Percentiles rank a stretch among this genome's conserved stretches.
Evolutionary conservation across 768 basidiomycete species (phyloP).

Genomic region (Lactarius deliciosus): DNA sequence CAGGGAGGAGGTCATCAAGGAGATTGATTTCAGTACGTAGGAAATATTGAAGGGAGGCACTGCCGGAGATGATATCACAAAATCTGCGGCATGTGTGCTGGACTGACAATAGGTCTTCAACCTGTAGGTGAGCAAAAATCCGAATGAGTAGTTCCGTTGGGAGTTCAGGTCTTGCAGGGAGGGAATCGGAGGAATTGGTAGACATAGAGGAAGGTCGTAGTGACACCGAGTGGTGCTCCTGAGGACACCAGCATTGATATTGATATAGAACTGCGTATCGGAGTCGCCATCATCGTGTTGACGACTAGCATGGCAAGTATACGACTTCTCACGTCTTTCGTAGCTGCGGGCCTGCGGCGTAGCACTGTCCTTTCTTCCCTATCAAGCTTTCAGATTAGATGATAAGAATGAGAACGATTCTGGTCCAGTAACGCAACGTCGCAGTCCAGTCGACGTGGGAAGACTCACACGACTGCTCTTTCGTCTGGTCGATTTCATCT

Average conservation of each 20-base stretch:
- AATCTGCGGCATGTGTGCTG: conserved; percentile 9
- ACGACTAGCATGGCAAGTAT: not conserved
- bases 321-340: not conserved
- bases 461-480: not conserved
- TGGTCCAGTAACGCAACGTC: not conserved
- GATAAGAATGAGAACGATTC: not conserved
- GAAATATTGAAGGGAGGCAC: conserved; percentile 3
- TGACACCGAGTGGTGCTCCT: not conserved
- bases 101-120: not conserved
- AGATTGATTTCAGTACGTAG: not conserved
- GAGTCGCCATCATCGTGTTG: not conserved
- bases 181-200: not conserved
- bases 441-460: not conserved
- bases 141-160: conserved; percentile 1
- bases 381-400: not conserved
- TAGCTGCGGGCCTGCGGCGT: not conserved
- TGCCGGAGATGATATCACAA: not conserved
- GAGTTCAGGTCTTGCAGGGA: not conserved
- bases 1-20: conserved; percentile 1
- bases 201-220: not conserved
- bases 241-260: not conserved
- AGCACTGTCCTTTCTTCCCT: not conserved
- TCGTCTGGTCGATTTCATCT: not conserved
- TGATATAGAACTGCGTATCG: not conserved
- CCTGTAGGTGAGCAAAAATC: not conserved